Evolutionary conservation across 176 grass and related monocot genomes (phyloP).

Genomic region (Pontederia paniculata): DNA sequence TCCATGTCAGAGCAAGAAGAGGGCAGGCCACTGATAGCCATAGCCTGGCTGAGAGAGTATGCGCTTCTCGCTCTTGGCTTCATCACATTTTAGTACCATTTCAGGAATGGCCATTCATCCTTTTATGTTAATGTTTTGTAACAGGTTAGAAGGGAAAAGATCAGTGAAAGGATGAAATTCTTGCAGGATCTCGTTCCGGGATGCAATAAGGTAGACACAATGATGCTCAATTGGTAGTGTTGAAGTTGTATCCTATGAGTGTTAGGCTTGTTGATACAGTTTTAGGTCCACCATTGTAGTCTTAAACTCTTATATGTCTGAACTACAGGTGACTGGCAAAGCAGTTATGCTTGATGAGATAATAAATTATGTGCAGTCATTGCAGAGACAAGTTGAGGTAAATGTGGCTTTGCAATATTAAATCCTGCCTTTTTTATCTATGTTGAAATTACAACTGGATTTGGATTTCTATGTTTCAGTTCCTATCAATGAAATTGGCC

Average conservation of each 20-base stretch:
- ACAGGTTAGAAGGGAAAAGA: constrained; percentile 64
- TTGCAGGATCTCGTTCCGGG: constrained; percentile 57
- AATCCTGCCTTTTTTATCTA: neutral
- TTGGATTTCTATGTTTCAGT: constrained; percentile 18
- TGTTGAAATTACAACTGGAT: neutral
- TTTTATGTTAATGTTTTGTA: neutral
- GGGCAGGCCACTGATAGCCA: constrained; percentile 72
- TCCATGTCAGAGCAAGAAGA: constrained; percentile 56
- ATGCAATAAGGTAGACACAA: constrained; percentile 47
- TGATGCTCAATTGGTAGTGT: neutral
- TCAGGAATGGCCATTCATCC: too few relatives aligned
- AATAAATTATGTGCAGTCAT: constrained; percentile 69
- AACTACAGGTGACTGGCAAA: constrained; percentile 51
- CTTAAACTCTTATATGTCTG: neutral
- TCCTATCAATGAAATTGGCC: constrained; percentile 62
- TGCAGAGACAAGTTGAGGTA: constrained; percentile 73
- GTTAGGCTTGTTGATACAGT: too few relatives aligned
- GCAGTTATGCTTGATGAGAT: constrained; percentile 77
- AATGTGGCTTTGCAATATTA: neutral
- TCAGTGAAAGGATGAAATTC: constrained; percentile 69
- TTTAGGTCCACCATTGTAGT: too few relatives aligned
- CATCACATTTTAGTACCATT: neutral
- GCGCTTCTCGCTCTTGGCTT: neutral
- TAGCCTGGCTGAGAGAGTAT: constrained; percentile 61
- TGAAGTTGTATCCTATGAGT: too few relatives aligned